Percentiles rank a stretch among this genome's conserved stretches.
phyloP scores from a whole-genome alignment of 129 eudicot genomes.

The Tagetes erecta region DNA sequence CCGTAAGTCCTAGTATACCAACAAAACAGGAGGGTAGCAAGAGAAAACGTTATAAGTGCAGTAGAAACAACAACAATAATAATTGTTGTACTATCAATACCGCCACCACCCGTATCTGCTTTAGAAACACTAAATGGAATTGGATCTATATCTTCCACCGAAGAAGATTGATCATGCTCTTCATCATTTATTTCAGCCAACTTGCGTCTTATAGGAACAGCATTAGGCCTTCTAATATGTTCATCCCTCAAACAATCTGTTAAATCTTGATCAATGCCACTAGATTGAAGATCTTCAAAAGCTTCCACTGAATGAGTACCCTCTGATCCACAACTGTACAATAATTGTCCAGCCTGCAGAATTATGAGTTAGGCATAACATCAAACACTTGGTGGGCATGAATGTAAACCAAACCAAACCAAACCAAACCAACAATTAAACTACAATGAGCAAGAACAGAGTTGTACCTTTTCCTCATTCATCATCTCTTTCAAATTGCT shows the following conservation, averaged over 20 bases:
- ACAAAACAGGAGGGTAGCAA: slow-evolving; percentile 53
- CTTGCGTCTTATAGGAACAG: slow-evolving; percentile 41
- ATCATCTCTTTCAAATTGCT: slow-evolving; percentile 38
- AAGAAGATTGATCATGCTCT: not conserved
- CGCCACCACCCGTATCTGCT: slow-evolving; percentile 25
- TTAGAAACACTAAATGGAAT: slow-evolving; percentile 37
- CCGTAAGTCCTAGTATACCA: slow-evolving; percentile 57
- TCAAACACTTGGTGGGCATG: slow-evolving; percentile 18
- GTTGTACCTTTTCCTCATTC: slow-evolving; percentile 57
- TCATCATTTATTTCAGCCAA: slow-evolving; percentile 39
- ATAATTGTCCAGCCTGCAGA: slow-evolving; percentile 60
- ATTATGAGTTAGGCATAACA: slow-evolving; percentile 21
- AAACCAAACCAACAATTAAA: not conserved
- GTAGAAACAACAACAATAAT: slow-evolving; percentile 65
- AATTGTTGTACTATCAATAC: slow-evolving; percentile 44
- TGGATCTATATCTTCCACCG: slow-evolving; percentile 27
- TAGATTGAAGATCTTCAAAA: slow-evolving; percentile 38
- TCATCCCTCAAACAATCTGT: not conserved
- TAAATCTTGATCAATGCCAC: not conserved
- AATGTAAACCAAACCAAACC: not conserved
- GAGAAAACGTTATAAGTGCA: slow-evolving; percentile 51
- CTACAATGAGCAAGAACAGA: slow-evolving; percentile 14
- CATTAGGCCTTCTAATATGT: slow-evolving; percentile 35
- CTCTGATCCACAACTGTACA: slow-evolving; percentile 47
- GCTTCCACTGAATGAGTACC: slow-evolving; percentile 43